Evolutionary conservation across 257 asterid genomes (phyloP).

Genomic region (Thymus quinquecostatus): DNA sequence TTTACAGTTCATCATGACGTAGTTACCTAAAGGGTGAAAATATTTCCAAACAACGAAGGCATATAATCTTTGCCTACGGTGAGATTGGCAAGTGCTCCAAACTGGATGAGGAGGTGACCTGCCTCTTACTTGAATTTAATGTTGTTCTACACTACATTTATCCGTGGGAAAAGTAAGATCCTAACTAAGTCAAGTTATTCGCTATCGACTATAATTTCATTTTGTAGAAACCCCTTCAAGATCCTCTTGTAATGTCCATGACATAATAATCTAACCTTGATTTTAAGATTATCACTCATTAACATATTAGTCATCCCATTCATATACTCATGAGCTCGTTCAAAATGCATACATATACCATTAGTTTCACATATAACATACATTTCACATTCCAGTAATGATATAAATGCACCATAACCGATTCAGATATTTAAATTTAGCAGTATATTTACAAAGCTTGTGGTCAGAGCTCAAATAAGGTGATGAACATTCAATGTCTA

Average conservation of each 20-base stretch:
- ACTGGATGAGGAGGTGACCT: background rate
- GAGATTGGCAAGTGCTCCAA: background rate
- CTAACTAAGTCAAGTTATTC: background rate
- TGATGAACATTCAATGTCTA: background rate
- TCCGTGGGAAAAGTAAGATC: background rate
- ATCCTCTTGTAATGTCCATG: background rate
- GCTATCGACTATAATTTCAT: background rate
- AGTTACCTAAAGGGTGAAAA: background rate
- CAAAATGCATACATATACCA: background rate
- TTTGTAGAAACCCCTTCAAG: background rate
- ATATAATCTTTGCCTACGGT: background rate
- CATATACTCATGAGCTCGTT: background rate
- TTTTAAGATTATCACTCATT: background rate
- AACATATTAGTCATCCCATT: background rate
- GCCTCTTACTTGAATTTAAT: background rate
- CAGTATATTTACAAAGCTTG: background rate
- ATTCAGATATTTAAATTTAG: background rate
- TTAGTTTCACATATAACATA: background rate
- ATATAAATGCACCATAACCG: background rate
- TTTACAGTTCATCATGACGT: background rate
- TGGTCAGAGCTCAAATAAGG: background rate
- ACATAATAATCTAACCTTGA: background rate
- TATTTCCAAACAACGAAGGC: slow-evolving; percentile 17
- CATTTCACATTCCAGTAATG: background rate
- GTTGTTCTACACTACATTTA: background rate